Evolutionary conservation across 257 asterid genomes (phyloP).

Genomic region (Nicotiana tabacum): DNA sequence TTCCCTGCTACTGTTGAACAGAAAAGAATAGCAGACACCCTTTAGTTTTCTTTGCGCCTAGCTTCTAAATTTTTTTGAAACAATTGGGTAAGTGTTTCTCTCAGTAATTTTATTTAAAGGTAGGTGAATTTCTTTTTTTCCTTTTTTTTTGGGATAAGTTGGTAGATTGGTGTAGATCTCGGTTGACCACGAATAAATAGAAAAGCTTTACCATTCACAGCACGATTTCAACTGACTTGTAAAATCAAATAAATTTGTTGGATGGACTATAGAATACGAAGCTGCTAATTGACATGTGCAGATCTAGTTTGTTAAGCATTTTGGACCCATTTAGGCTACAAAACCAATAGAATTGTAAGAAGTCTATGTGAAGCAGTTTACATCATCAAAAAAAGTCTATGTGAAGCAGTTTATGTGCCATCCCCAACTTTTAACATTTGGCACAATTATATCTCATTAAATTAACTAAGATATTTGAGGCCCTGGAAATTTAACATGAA

Average conservation of each 20-base stretch:
- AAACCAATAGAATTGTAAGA: background rate
- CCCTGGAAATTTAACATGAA: background rate
- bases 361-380: background rate
- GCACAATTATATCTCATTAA: background rate
- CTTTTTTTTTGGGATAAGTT: background rate
- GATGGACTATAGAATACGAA: background rate
- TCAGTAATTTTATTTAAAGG: background rate
- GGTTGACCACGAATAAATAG: background rate
- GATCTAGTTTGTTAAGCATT: background rate
- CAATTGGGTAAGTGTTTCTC: background rate
- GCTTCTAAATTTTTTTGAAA: background rate
- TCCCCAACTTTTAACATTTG: background rate
- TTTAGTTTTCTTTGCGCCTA: background rate
- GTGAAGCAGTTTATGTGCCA: background rate
- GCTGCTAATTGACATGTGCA: background rate
- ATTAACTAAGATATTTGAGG: background rate
- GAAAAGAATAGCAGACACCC: background rate
- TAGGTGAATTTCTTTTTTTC: background rate
- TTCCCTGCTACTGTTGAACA: background rate
- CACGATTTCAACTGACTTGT: background rate
- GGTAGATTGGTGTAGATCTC: background rate
- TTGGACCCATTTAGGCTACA: background rate
- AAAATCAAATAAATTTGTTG: constrained; percentile 1
- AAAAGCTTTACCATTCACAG: background rate
- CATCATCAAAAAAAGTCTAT: too few relatives aligned